Conservation (phyloP, 1,284 basidiomycete genomes). For the Irpex sp. region DNA sequence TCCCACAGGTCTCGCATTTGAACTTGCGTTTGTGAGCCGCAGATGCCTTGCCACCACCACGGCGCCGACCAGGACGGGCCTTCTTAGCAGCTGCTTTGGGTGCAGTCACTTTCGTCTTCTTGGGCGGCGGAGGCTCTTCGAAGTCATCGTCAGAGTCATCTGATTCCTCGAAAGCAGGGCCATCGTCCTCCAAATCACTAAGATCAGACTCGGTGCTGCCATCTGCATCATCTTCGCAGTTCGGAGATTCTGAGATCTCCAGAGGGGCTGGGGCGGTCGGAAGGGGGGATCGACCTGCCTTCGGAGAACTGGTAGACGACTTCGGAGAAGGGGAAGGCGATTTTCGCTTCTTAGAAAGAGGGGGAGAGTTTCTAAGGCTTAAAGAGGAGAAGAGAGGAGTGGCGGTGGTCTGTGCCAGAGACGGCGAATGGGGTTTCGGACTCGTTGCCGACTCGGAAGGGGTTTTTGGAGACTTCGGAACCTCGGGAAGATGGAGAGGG, state of each 20-base stretch:
- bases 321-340: not conserved
- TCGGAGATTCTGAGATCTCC: not conserved
- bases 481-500: not conserved
- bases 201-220: not conserved
- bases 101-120: not conserved
- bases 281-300: not conserved
- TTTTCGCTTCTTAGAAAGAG: not conserved
- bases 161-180: not conserved
- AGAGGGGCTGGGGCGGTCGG: not conserved
- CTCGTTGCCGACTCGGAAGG: not conserved
- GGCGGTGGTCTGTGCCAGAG: not conserved
- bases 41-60: not conserved
- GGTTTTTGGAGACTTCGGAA: not conserved
- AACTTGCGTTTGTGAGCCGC: not conserved
- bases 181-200: not conserved
- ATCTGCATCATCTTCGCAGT: not conserved
- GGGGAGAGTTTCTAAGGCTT: not conserved
- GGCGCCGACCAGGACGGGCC: not conserved
- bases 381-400: not conserved
- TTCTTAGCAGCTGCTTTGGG: not conserved
- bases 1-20: conserved; percentile 6
- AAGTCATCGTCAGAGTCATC: conserved; percentile 6
- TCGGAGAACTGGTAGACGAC: not conserved
- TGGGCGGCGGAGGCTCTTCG: not conserved
- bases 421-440: not conserved